A percentile compares a stretch with the other conserved stretches of the same genome.
Evolutionary conservation across 2,329 filamentous ascomycete species (phyloP).

Genomic region (Botryotinia narcissicola): DNA sequence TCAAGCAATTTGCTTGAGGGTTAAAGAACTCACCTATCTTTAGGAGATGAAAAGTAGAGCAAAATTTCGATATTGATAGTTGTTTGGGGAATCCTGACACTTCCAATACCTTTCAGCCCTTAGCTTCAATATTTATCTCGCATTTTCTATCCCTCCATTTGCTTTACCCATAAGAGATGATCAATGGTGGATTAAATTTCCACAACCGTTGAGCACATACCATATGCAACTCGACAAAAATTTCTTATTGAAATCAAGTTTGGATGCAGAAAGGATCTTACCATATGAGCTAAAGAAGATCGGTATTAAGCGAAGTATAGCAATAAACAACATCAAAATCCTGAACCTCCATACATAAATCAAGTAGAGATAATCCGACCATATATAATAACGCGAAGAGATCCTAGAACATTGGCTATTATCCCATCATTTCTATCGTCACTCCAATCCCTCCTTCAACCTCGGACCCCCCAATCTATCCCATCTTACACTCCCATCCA

Average conservation of each 20-base stretch:
- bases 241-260: neutral
- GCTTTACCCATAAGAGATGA: neutral
- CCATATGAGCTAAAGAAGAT: neutral
- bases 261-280: neutral
- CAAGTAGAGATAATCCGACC: neutral
- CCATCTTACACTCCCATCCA: too few species aligned
- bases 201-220: neutral
- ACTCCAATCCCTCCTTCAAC: too few species aligned
- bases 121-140: neutral
- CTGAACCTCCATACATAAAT: too few species aligned
- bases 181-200: neutral
- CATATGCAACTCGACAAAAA: neutral
- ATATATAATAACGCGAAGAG: accelerated
- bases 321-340: neutral
- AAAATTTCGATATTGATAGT: neutral
- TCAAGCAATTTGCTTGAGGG: neutral
- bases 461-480: too few species aligned
- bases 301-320: neutral
- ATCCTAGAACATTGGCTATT: neutral
- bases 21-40: neutral
- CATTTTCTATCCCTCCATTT: neutral
- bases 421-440: neutral
- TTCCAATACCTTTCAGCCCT: neutral
- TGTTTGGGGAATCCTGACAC: neutral
- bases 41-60: neutral